These are phyloP conservation scores for Boletus rufocinnamomeus DNA, from an alignment of 768 basidiomycete genomes.

Conservation along the genomic window DNA sequence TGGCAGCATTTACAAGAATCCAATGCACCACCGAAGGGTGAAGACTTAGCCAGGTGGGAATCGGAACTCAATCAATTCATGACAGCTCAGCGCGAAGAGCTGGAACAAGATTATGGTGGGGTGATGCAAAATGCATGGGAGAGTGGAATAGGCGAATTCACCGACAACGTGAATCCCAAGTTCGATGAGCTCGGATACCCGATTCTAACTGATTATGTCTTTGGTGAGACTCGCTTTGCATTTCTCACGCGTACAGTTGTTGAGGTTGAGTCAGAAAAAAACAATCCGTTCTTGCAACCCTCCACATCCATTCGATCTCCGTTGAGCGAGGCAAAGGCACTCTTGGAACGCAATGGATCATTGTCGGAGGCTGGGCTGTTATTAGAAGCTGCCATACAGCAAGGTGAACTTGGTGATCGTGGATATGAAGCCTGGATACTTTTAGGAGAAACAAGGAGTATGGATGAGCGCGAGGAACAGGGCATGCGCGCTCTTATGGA, in stretches of 20 bases:
- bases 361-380: slow-evolving; percentile 84
- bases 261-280: slow-evolving; percentile 50
- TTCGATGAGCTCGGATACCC: slow-evolving; percentile 80
- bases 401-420: slow-evolving; percentile 75
- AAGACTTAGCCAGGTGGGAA: slow-evolving; percentile 80
- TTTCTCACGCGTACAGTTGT: not conserved
- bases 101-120: slow-evolving; percentile 61
- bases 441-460: slow-evolving; percentile 83
- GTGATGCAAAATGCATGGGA: slow-evolving; percentile 70
- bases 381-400: slow-evolving; percentile 88
- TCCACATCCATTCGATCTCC: slow-evolving; percentile 47
- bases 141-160: slow-evolving; percentile 48
- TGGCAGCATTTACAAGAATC: slow-evolving; percentile 66
- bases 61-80: slow-evolving; percentile 80
- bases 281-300: slow-evolving; percentile 69
- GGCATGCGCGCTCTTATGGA: slow-evolving; percentile 79
- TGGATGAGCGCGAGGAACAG: slow-evolving; percentile 86
- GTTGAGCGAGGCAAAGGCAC: slow-evolving; percentile 70
- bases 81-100: slow-evolving; percentile 63
- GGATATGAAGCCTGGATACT: slow-evolving; percentile 92
- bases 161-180: slow-evolving; percentile 39
- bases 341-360: slow-evolving; percentile 80
- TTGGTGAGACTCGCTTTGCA: slow-evolving; percentile 55
- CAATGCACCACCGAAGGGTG: slow-evolving; percentile 54
- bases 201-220: slow-evolving; percentile 66